A percentile compares a stretch with the other conserved stretches of the same genome.
These are phyloP conservation scores for Cylindrotheca fusiformis DNA, from an alignment of 108 stramenopile species.

Conservation along the genomic window DNA sequence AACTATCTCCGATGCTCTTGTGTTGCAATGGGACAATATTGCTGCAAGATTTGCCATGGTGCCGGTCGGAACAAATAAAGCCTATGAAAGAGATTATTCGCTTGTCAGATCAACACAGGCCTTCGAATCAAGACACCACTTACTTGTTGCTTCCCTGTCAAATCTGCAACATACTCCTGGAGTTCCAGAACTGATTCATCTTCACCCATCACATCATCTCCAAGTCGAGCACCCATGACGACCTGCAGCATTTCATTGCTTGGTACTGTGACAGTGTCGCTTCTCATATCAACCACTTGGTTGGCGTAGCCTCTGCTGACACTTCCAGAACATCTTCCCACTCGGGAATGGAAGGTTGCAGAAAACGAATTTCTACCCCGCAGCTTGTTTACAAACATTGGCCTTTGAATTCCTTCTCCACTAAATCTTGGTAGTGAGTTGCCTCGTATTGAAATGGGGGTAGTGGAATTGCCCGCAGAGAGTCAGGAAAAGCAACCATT, in stretches of 20 bases:
- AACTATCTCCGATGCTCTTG: conserved; percentile 77
- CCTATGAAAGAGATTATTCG: no score
- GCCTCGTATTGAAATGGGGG: no score
- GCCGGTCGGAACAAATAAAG: conserved; percentile 93
- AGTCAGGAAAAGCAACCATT: no score
- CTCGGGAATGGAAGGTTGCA: no score
- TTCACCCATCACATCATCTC: conserved; percentile 97
- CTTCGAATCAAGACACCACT: not conserved
- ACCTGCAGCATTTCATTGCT: conserved; percentile 66
- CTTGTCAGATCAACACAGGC: not conserved
- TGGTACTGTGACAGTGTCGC: conserved; percentile 96
- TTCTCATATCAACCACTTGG: conserved; percentile 83
- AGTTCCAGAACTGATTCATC: conserved; percentile 91
- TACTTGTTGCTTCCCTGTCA: conserved; percentile 91
- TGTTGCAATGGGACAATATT: conserved; percentile 84
- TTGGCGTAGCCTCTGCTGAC: no score
- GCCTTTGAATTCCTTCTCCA: no score
- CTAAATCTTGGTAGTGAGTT: no score
- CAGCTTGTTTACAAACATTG: no score
- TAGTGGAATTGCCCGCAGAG: no score
- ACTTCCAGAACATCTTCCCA: no score
- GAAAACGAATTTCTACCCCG: no score
- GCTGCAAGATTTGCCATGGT: conserved; percentile 96
- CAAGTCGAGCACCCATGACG: conserved; percentile 68
- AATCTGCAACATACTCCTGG: conserved; percentile 76